Evolutionary conservation across 257 asterid species (phyloP), one percentile per base, ranked within the genome.

Genomic region (Solanum chiquidenum): DNA sequence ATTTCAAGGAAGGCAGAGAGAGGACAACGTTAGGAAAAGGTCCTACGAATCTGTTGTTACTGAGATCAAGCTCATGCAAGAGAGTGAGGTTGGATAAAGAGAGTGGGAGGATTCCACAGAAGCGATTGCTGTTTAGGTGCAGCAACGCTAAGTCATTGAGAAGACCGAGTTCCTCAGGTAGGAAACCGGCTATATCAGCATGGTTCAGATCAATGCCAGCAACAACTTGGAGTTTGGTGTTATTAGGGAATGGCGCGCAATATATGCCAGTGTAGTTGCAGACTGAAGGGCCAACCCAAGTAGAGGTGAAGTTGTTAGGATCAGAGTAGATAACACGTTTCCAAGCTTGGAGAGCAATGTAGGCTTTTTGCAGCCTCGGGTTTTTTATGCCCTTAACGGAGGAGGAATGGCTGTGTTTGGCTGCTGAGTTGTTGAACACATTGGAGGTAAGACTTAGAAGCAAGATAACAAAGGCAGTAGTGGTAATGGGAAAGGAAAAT

Each of bases 11-110:
- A 12, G 95, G 93, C 4, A 94, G 93, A 40, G 94, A 90, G 49
- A 95, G 96, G 37, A 95, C 88, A 3, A 94, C 94, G 4, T 85
- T 34, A 34, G 98, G 98, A 91, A 95, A 95, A 12, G 93, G 94
- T 40, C 98, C 98, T 4, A 94, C 98, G 29, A 95, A 95, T 76
- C 97, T 75, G 90, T 95, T 95, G 92, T 93, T 94, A 86, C 98
- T 94, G 46, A 94, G 87, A 85, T 95, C 98, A 40, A 94, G 94
- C 94, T 95, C 98, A 79, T 85, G 91, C 83, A 94, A 94, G 4
- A 86, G 89, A 2, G 93, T 88, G 33, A 95, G 91, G 9, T 93
- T 91, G 1, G 94, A 83, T 4, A 95, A 82, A 31, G 95, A 85
- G 23, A 49, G 88, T 2, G 98, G 98, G 72, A 95, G 71, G 89